These are phyloP conservation scores for Hyaloperonospora brassicae DNA, from an alignment of 352 stramenopile genomes.

Conservation along the genomic window DNA sequence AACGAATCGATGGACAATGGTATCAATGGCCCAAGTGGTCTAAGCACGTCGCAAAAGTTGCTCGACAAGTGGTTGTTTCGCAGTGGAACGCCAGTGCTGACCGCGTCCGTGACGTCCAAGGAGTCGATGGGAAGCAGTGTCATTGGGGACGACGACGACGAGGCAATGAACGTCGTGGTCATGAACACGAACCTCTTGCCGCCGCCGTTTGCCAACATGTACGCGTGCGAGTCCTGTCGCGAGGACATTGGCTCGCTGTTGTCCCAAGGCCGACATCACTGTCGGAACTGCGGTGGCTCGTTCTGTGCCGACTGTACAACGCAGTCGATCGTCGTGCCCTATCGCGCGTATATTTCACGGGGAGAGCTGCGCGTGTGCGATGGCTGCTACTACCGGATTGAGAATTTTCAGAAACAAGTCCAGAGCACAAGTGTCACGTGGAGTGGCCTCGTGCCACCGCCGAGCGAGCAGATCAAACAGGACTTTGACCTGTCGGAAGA, in stretches of 20 bases:
- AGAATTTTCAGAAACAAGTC: constrained; percentile 61
- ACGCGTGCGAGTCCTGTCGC: constrained; percentile 59
- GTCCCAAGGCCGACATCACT: constrained; percentile 65
- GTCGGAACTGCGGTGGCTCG: constrained; percentile 70
- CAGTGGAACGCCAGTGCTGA: neutral
- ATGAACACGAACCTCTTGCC: constrained; percentile 49
- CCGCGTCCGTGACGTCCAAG: constrained; percentile 13
- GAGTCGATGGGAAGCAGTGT: constrained; percentile 26
- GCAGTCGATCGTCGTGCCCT: constrained; percentile 51
- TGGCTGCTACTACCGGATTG: constrained; percentile 60
- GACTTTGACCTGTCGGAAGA: constrained; percentile 40
- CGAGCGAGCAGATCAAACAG: constrained; percentile 21
- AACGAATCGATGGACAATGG: too few species aligned
- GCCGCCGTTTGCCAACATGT: constrained; percentile 72
- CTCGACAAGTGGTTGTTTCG: constrained; percentile 39
- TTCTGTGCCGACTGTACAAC: constrained; percentile 60
- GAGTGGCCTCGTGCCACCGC: constrained; percentile 45
- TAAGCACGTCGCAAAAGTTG: constrained; percentile 16
- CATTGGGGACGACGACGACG: constrained; percentile 38
- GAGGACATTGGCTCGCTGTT: constrained; percentile 69
- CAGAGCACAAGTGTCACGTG: constrained; percentile 54
- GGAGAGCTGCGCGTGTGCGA: constrained; percentile 68
- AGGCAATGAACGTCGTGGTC: constrained; percentile 34
- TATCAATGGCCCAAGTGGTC: too few species aligned
- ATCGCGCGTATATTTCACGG: constrained; percentile 45